Percentiles rank a stretch among this genome's conserved stretches.
phyloP scores from a whole-genome alignment of 768 basidiomycete species.

The Mycena rebaudengoi region DNA sequence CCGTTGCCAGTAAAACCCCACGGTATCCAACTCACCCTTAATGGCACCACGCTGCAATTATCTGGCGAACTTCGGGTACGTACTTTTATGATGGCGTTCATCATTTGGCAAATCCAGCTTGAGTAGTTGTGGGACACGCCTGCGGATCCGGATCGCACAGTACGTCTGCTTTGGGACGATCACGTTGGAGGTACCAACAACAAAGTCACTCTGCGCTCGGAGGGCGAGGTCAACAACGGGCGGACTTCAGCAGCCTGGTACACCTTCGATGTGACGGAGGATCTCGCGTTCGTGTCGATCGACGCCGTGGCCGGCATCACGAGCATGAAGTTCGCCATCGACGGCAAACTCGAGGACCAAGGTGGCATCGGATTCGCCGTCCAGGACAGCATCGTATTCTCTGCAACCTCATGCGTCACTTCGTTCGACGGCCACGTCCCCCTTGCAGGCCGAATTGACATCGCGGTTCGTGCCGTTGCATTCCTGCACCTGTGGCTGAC shows the following conservation, averaged over 20 bases:
- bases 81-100: no score
- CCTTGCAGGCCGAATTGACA: neutral
- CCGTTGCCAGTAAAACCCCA: conserved; percentile 5
- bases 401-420: neutral
- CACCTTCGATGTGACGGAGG: neutral
- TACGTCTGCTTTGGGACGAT: conserved; percentile 5
- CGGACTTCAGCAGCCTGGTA: neutral
- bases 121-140: conserved; percentile 10
- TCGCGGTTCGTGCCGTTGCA: conserved; percentile 2
- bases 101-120: neutral
- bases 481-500: neutral
- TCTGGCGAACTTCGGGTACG: neutral
- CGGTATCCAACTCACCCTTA: neutral
- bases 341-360: conserved; percentile 3
- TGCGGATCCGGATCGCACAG: neutral
- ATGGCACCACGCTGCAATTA: neutral
- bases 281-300: neutral
- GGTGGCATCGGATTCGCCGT: neutral
- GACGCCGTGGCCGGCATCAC: neutral
- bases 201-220: neutral
- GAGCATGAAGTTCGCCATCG: neutral
- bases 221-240: neutral
- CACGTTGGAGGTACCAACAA: neutral
- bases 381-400: neutral
- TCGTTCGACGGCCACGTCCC: neutral